Evolutionary conservation across 768 basidiomycete species (phyloP).

Genomic region (Favolaschia claudopus): DNA sequence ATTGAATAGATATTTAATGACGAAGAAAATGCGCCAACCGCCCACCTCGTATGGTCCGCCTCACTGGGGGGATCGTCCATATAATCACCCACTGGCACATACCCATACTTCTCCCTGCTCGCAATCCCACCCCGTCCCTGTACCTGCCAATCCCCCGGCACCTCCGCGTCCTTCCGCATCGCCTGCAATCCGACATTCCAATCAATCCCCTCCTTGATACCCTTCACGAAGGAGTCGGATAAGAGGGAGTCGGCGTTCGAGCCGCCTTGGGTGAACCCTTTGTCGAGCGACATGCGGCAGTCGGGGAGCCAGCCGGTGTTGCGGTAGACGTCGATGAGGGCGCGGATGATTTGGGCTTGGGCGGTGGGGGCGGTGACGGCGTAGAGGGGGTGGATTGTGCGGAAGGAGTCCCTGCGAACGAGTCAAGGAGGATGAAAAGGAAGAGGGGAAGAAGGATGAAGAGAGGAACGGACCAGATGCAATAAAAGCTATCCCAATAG

Average conservation of each 20-base stretch:
- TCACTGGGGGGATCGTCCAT: conserved; percentile 16
- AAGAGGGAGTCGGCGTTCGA: conserved; percentile 36
- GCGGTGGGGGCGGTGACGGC: conserved; percentile 21
- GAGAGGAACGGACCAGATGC: conserved; percentile 26
- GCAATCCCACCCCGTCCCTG: conserved; percentile 18
- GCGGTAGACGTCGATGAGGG: conserved; percentile 34
- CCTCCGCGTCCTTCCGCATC: conserved; percentile 27
- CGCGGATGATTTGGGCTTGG: conserved; percentile 31
- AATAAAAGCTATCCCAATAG: conserved; percentile 34
- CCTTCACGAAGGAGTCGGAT: conserved; percentile 35
- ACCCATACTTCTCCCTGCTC: conserved; percentile 3
- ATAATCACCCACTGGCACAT: conserved; percentile 5
- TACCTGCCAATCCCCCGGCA: conserved; percentile 19
- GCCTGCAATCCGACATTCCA: conserved; percentile 33
- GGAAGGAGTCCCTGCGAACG: conserved; percentile 27
- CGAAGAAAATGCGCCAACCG: not conserved
- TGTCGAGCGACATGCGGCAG: conserved; percentile 36
- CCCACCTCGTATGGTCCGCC: conserved; percentile 14
- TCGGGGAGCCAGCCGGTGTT: conserved; percentile 34
- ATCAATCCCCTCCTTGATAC: conserved; percentile 35
- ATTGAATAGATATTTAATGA: not conserved
- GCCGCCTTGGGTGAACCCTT: conserved; percentile 36
- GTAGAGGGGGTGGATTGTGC: conserved; percentile 22
- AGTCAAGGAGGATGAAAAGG: not conserved
- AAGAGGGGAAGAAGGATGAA: not conserved